Conservation (phyloP, 2,329 filamentous ascomycete genomes). For the Penicillium sp. region DNA sequence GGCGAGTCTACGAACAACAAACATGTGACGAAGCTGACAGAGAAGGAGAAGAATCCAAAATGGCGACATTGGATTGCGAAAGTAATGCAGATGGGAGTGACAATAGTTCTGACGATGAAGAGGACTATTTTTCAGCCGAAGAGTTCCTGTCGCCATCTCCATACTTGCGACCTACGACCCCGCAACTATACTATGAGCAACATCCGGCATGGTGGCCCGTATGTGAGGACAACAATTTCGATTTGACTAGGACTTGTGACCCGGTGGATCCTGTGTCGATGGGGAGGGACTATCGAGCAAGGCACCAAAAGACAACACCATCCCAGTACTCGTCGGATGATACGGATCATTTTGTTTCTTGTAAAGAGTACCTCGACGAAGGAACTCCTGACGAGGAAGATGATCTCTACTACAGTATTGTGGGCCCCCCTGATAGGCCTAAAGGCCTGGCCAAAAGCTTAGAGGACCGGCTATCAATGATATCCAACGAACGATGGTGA, state of each 20-base stretch:
- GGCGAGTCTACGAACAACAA: neutral
- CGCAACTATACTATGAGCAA: neutral
- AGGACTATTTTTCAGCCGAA: neutral
- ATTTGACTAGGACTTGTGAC: constrained; percentile 12
- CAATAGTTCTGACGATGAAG: neutral
- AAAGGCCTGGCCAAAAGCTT: neutral
- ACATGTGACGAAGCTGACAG: neutral
- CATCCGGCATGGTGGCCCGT: neutral
- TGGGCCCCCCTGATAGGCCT: neutral
- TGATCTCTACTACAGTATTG: neutral
- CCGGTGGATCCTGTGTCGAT: constrained; percentile 9
- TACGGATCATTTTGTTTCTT: neutral
- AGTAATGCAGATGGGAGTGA: neutral
- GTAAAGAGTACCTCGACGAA: neutral
- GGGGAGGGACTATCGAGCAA: constrained; percentile 14
- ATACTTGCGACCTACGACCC: neutral
- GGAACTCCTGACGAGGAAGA: neutral
- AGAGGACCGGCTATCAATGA: neutral
- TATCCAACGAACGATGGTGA: too few relatives aligned
- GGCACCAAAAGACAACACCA: neutral
- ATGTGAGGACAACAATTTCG: constrained; percentile 6
- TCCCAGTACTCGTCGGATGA: neutral
- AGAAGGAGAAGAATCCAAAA: neutral
- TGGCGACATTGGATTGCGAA: neutral
- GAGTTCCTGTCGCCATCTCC: neutral